A percentile compares a stretch with the other conserved stretches of the same genome.
These are phyloP conservation scores for Trichothecium sympodiale DNA, from an alignment of 2,329 filamentous ascomycete genomes.

Conservation along the genomic window DNA sequence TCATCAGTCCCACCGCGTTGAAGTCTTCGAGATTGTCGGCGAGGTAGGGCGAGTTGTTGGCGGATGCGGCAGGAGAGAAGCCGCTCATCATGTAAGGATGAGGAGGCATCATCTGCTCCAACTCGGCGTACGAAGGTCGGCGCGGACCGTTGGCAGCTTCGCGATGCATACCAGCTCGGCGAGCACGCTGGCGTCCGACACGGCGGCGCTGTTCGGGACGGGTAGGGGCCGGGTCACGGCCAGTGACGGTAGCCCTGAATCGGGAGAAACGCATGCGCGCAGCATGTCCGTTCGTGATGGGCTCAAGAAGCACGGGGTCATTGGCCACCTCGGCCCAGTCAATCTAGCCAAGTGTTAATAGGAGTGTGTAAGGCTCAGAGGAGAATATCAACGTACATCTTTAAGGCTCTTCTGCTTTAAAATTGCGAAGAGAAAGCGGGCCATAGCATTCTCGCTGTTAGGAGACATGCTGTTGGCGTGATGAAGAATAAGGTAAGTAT, in stretches of 20 bases:
- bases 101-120: background rate
- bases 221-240: constrained; percentile 19
- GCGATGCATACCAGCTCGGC: background rate
- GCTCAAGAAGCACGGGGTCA: constrained; percentile 39
- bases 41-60: constrained; percentile 19
- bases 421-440: constrained; percentile 48
- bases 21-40: constrained; percentile 23
- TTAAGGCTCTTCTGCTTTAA: constrained; percentile 49
- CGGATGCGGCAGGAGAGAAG: constrained; percentile 23
- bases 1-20: constrained; percentile 28
- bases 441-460: constrained; percentile 45
- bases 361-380: constrained; percentile 8
- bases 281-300: constrained; percentile 49
- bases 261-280: constrained; percentile 50
- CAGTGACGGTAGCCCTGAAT: constrained; percentile 35
- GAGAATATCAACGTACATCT: constrained; percentile 35
- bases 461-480: constrained; percentile 33
- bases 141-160: background rate
- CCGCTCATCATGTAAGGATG: constrained; percentile 18
- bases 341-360: constrained; percentile 29
- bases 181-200: no score
- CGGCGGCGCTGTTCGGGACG: constrained; percentile 23
- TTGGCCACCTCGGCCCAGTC: constrained; percentile 47
- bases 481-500: no score
- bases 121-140: no score